Percentiles rank a stretch among this genome's conserved stretches.
These are phyloP conservation scores for Hypomontagnella submonticulosa DNA, from an alignment of 495 filamentous ascomycete species.

Conservation along the genomic window DNA sequence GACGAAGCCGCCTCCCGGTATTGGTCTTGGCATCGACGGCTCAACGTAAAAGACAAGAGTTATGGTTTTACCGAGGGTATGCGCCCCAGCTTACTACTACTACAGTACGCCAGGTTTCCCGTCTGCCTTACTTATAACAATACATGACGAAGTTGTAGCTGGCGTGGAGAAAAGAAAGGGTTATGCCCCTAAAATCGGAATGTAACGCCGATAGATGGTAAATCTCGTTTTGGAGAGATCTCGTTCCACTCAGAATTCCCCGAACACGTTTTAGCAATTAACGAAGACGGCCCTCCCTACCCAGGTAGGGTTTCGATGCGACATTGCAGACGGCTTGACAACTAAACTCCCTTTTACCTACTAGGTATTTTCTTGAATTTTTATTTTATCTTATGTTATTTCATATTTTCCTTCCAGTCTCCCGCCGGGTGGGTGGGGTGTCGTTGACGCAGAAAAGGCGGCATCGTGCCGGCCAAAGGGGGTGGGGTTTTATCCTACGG, in stretches of 20 bases:
- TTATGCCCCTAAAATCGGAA: slow-evolving; percentile 45
- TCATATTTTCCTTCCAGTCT: slow-evolving; percentile 3
- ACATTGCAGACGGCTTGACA: slow-evolving; percentile 30
- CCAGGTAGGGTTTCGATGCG: slow-evolving; percentile 33
- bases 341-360: slow-evolving; percentile 11
- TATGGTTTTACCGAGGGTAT: slow-evolving; percentile 32
- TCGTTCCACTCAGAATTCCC: slow-evolving; percentile 47
- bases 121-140: slow-evolving; percentile 29
- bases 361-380: slow-evolving; percentile 1
- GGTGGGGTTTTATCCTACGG: slow-evolving; percentile 22
- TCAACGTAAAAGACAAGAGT: slow-evolving; percentile 28
- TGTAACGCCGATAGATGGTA: slow-evolving; percentile 47
- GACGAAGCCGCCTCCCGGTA: slow-evolving; percentile 26
- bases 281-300: slow-evolving; percentile 42
- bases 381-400: background rate
- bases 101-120: slow-evolving; percentile 38
- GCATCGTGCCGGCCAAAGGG: slow-evolving; percentile 15
- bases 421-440: slow-evolving; percentile 26
- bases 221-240: slow-evolving; percentile 46
- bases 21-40: slow-evolving; percentile 29
- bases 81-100: slow-evolving; percentile 44
- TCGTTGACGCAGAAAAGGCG: slow-evolving; percentile 16
- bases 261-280: slow-evolving; percentile 48
- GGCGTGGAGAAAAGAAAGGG: slow-evolving; percentile 41
- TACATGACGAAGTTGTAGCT: slow-evolving; percentile 37